A percentile compares a stretch with the other conserved stretches of the same genome.
phyloP scores from a whole-genome alignment of 208 protist genomes.

The Leishmania amazonensis region DNA sequence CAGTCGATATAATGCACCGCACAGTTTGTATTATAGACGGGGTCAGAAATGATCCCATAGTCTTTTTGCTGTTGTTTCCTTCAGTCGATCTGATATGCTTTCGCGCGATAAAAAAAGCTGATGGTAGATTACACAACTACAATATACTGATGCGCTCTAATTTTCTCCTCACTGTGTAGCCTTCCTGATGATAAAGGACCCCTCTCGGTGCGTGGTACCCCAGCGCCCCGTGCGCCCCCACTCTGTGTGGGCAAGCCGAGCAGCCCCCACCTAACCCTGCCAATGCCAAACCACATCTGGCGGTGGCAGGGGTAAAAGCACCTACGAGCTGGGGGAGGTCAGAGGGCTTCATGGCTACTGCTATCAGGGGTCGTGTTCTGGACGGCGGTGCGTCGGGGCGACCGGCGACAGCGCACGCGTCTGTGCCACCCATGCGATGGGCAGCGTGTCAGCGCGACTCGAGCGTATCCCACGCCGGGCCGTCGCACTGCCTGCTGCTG shows the following conservation, averaged over 20 bases:
- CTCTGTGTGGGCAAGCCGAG: not conserved
- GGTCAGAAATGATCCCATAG: not conserved
- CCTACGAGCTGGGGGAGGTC: not conserved
- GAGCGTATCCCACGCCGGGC: not conserved
- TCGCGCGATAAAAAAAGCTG: not conserved
- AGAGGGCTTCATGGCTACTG: not conserved
- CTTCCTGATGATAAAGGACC: not conserved
- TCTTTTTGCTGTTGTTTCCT: not conserved
- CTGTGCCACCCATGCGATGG: not conserved
- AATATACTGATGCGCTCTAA: not conserved
- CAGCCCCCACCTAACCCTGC: not conserved
- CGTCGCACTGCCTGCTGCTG: not conserved
- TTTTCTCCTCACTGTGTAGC: not conserved
- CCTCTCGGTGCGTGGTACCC: not conserved
- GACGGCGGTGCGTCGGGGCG: not conserved
- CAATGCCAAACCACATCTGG: not conserved
- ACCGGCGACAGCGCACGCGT: not conserved
- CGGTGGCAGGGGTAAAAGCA: not conserved
- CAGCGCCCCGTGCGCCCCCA: not conserved
- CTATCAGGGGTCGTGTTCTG: not conserved
- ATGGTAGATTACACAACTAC: not conserved
- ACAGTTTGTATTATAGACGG: not conserved
- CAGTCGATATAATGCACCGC: conserved; percentile 9
- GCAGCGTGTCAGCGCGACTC: not conserved
- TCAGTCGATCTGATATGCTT: not conserved